phyloP scores from a whole-genome alignment of 169 alveolate genomes.

The Plasmodium falciparum region DNA sequence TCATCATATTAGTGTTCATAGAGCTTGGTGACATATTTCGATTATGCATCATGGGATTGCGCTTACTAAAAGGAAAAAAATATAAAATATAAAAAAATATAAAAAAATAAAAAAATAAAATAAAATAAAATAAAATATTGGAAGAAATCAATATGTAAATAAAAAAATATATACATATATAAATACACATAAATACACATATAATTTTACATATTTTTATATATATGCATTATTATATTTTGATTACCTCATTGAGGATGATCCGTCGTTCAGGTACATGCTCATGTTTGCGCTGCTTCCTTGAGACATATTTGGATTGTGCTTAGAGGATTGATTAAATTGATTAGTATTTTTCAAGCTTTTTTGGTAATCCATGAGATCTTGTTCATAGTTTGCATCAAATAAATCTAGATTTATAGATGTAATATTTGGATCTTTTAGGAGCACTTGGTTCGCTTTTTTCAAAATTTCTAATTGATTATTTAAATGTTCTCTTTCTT shows the following conservation, averaged over 20 bases:
- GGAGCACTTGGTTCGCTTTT: conserved; percentile 86
- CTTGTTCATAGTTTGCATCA: conserved; percentile 72
- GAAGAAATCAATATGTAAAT: neutral
- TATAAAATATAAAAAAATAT: too few relatives aligned
- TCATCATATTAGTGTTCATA: conserved; percentile 20
- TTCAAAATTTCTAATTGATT: conserved; percentile 85
- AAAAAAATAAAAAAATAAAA: too few relatives aligned
- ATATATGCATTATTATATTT: neutral
- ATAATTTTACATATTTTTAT: neutral
- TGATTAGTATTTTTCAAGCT: neutral
- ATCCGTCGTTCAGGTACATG: neutral
- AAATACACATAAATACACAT: neutral
- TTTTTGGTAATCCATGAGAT: conserved; percentile 52
- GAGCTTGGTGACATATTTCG: conserved; percentile 39
- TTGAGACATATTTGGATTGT: conserved; percentile 1
- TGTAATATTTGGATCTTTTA: conserved; percentile 83
- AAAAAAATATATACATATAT: neutral
- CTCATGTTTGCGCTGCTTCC: neutral
- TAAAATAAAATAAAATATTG: neutral
- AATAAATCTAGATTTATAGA: conserved; percentile 73
- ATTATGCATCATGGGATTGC: conserved; percentile 30
- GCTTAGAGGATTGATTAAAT: conserved; percentile 14
- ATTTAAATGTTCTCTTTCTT: conserved; percentile 84
- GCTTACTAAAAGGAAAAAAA: conserved; percentile 4
- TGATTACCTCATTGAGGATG: neutral